Evolutionary conservation across 2,329 filamentous ascomycete species (phyloP).

Genomic region (Neonectria sp.): DNA sequence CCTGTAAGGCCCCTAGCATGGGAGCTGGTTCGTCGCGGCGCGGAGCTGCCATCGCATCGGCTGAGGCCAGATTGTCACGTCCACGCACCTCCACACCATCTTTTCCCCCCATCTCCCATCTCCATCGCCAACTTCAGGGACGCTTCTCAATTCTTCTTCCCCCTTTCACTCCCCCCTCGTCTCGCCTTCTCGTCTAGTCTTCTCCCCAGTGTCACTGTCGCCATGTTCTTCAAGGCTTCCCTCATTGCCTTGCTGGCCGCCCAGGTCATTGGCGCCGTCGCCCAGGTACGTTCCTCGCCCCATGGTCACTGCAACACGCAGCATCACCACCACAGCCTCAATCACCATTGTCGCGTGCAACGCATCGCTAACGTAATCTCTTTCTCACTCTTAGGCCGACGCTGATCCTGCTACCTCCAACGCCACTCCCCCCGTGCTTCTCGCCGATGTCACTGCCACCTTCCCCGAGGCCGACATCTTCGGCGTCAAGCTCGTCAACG

Average conservation of each 20-base stretch:
- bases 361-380: neutral
- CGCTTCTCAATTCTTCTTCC: slow-evolving; percentile 27
- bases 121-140: slow-evolving; percentile 29
- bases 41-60: slow-evolving; percentile 24
- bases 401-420: slow-evolving; percentile 42
- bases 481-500: slow-evolving; percentile 96
- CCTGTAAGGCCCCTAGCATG: slow-evolving; percentile 13
- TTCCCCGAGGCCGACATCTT: slow-evolving; percentile 86
- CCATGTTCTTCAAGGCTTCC: slow-evolving; percentile 83
- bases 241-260: slow-evolving; percentile 80
- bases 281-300: slow-evolving; percentile 67
- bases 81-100: slow-evolving; percentile 30
- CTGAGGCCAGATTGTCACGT: slow-evolving; percentile 50
- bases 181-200: slow-evolving; percentile 22
- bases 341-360: slow-evolving; percentile 24
- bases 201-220: slow-evolving; percentile 31
- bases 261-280: slow-evolving; percentile 75
- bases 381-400: slow-evolving; percentile 29
- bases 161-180: slow-evolving; percentile 24
- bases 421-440: slow-evolving; percentile 56
- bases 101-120: slow-evolving; percentile 40
- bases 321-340: neutral
- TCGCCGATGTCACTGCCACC: slow-evolving; percentile 75
- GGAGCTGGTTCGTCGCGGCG: slow-evolving; percentile 32
- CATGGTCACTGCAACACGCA: neutral